Conservation (phyloP, 202 grass and related monocot genomes). For the Setaria viridis region DNA sequence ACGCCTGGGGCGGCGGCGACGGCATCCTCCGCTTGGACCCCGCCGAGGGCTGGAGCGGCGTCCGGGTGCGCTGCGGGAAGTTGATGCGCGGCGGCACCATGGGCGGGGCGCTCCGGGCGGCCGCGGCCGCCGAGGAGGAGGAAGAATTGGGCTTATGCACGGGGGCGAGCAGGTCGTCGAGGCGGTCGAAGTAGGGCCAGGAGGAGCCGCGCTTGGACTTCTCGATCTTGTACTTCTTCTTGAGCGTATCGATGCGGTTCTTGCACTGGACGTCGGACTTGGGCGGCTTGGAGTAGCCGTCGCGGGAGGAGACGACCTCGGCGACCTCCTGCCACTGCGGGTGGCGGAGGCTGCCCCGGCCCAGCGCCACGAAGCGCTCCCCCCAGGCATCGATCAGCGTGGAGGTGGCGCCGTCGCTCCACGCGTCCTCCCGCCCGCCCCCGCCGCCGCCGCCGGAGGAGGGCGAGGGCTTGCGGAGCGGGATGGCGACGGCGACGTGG, state of each 20-base stretch:
- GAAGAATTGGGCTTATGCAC: slow-evolving; percentile 37
- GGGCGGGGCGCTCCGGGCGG: slow-evolving; percentile 37
- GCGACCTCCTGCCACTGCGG: slow-evolving; percentile 99
- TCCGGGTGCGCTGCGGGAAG: slow-evolving; percentile 74
- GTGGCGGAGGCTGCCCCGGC: slow-evolving; percentile 88
- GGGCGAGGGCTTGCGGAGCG: slow-evolving; percentile 62
- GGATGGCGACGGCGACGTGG: slow-evolving; percentile 79
- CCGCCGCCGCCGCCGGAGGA: slow-evolving; percentile 51
- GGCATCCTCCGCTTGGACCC: slow-evolving; percentile 54
- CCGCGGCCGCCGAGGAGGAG: neutral
- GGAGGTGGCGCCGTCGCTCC: slow-evolving; percentile 95
- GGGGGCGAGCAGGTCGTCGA: slow-evolving; percentile 75
- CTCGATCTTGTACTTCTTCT: slow-evolving; percentile 99
- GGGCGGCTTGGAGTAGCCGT: slow-evolving; percentile 73
- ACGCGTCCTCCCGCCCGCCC: slow-evolving; percentile 85
- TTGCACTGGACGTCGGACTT: slow-evolving; percentile 95
- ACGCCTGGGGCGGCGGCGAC: slow-evolving; percentile 46
- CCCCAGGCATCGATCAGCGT: slow-evolving; percentile 96
- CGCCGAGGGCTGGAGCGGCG: slow-evolving; percentile 32
- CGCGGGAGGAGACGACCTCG: slow-evolving; percentile 85
- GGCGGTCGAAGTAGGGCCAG: slow-evolving; percentile 86
- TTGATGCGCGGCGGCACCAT: slow-evolving; percentile 51
- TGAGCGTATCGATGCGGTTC: slow-evolving; percentile 98
- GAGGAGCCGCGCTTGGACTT: slow-evolving; percentile 61
- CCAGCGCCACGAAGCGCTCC: slow-evolving; percentile 85